Base-by-base conservation (phyloP, 2,329 filamentous ascomycete species). In the Alternaria hordeiaustralica region DNA sequence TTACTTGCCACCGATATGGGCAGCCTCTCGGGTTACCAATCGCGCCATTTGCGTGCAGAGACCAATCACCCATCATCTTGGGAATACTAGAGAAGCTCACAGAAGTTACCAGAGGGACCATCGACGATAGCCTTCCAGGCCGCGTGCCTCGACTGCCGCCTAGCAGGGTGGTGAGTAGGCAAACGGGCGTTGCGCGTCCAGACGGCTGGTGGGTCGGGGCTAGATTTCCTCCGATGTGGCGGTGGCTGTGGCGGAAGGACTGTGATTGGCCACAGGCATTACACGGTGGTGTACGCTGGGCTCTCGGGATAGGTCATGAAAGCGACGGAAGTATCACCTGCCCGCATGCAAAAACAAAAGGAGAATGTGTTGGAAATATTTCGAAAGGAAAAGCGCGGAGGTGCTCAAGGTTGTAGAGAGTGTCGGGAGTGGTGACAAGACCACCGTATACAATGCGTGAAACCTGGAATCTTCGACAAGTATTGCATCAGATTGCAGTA, bases 111-210 rank as follows among this genome's bases (percentile, higher is more conserved):
- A 69, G 75, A 76, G 70, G 50, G 61, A 58, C 61, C 68, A 65
- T 69, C 58, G 66, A 53, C 58, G 59, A 64, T 61, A 71, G 63
- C 64, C 67, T 57, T 56, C 41, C 46, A 55, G 64, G 70, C 60
- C 64, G 67, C 69, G 68, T 70, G 49, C 65, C 66, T 63, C 55
- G 57, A 61, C 23, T 53, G 26, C 58, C 59, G 60, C 28, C 59
- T 70, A 61, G 67, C 61, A 55, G 64, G 46, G 18, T 56, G 36
- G 30, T 61, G 47, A 45, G 49, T 58, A 76, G 74, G 69, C 70
- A 73, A 65, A 60, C 62, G 53, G 54, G 65, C 61, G 68, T 75
- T 75, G 71, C 74, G 75, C 66, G 74, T 74, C 64, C 57, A 63
- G 43, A 65, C 33, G 59, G 54, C 47, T 55, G 43, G 58, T 6